These are phyloP conservation scores for Rhizoctonia solani DNA, from an alignment of 1,284 basidiomycete genomes.

Conservation along the genomic window DNA sequence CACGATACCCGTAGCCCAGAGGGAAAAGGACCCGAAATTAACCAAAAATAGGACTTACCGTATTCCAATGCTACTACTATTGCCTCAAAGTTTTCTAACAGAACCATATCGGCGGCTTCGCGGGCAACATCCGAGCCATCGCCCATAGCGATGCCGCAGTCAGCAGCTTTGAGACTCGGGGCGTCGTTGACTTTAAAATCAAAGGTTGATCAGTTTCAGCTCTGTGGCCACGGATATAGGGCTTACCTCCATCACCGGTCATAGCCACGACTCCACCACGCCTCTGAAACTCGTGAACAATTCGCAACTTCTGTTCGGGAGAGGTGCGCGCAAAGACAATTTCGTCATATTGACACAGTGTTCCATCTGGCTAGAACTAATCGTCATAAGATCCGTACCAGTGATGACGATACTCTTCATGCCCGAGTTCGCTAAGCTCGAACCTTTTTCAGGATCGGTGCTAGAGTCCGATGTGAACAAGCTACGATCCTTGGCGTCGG, in stretches of 20 bases:
- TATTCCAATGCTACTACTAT: slow-evolving; percentile 54
- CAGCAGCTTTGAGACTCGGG: slow-evolving; percentile 59
- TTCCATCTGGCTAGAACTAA: slow-evolving; percentile 61
- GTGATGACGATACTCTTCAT: slow-evolving; percentile 50
- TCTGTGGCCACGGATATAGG: slow-evolving; percentile 56
- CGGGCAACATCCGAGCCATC: slow-evolving; percentile 74
- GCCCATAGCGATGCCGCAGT: slow-evolving; percentile 70
- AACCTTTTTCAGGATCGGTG: slow-evolving; percentile 17
- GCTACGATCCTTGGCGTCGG: slow-evolving; percentile 4
- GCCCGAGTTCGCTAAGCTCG: not conserved
- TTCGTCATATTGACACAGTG: slow-evolving; percentile 52
- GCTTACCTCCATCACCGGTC: slow-evolving; percentile 69
- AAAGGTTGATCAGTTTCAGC: slow-evolving; percentile 8
- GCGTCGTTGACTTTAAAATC: slow-evolving; percentile 52
- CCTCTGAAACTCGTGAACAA: slow-evolving; percentile 71
- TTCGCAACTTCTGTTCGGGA: slow-evolving; percentile 72
- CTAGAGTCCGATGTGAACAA: not conserved
- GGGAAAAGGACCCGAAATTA: not conserved
- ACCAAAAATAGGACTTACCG: slow-evolving; percentile 41
- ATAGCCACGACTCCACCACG: slow-evolving; percentile 69
- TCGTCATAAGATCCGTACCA: slow-evolving; percentile 64
- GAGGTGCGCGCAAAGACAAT: slow-evolving; percentile 74
- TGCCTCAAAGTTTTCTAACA: slow-evolving; percentile 56
- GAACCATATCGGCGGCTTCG: slow-evolving; percentile 74
- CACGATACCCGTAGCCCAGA: not conserved